Base-by-base conservation (phyloP, 352 stramenopile genomes). In the Pythium folliculosum region DNA sequence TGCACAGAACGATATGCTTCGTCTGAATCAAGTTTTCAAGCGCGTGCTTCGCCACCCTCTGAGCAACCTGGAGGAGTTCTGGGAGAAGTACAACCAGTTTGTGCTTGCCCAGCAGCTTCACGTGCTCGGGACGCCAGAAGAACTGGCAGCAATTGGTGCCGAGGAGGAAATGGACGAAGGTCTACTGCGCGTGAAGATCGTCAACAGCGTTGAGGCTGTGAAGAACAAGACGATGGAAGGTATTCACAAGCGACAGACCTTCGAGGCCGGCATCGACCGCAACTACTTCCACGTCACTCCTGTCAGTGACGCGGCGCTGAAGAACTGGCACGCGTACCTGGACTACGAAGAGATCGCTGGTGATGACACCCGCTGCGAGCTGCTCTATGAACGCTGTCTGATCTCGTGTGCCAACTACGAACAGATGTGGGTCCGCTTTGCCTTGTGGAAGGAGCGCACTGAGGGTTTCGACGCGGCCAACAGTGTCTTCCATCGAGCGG, bases 1-100 rank as follows among this genome's bases (percentile, higher is more conserved):
- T 63, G 22, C 66, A n/a, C 62, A 93, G 85, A 93, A 93, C 65
- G 80, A 93, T 56, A 93, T 93, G 85, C 59, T 86, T 9, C 82
- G 85, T 10, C 65, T 93, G 27, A 93, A 93, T 62, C 71, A 88
- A 69, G 80, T 93, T 55, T 93, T 93, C 54, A 91, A 91, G 75
- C 82, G 82, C 48, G 87, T 91, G 32, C 84, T 93, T 76, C 37
- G 81, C 21, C 77, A 89, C 25, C 83, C 85, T 38, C 60, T 93
- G 60, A 86, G 78, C 45, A 93, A 93, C 67, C 65, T 93, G 38
- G 85, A 91, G 19, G 85, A 93, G 51, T 91, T 93, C 22, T 93
- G 85, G 85, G 85, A 93, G 43, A 91, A 90, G 60, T 93, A 93
- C 70, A 93, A 93, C 67, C 82, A 91, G 59, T 93, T 91, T 70